Base-by-base conservation (phyloP, 768 basidiomycete species). In the Boletus coccyginus region DNA sequence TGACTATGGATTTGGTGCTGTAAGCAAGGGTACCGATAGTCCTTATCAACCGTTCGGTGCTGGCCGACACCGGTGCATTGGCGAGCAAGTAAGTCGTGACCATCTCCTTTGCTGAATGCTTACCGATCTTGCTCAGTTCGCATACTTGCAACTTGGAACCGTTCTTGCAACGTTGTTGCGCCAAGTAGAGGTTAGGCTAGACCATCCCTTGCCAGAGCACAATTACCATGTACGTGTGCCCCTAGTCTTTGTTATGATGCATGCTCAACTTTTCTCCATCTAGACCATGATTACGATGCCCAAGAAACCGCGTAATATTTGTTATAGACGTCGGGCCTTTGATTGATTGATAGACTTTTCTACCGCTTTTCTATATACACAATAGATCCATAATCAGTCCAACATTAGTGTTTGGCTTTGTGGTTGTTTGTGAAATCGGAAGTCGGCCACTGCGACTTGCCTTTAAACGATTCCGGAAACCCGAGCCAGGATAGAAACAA, bases 31-130 rank as follows among this genome's bases (percentile, higher is more conserved):
- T 48, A 98, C 95, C 7, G 92, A 95, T 55, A 92, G 88, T 63
- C 93, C 92, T 47, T 98, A 98, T 71, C 92, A 97, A 70, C 97
- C 97, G 2, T 99, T 99, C 66, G 97, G 97, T 59, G 96, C 97
- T 50, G 97, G 97, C 31, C 81, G 91, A 65, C 96, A 98, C 76
- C 80, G 95, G 61, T 98, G 92, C 72, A 95, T 98, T 58, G 92
- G 94, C 60, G 94, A 95, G 75, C 89, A 87, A 76, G 87, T 86
- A 45, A 44, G 77, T 72, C 29, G 12, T 3, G 16, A 46, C 14
- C 2, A 3, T 56, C 16, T 36, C 51, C 17, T 27, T 50, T 24
- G 24, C 4, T 50, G 33, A 39, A 50, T 29, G 35, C 41, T 46
- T 4, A n/a, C 55, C 27, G 1, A 24, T 42, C 7, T 48, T 53